Evolutionary conservation across 2,329 filamentous ascomycete genomes (phyloP).

Genomic region (Thermothelomyces thermophilus): DNA sequence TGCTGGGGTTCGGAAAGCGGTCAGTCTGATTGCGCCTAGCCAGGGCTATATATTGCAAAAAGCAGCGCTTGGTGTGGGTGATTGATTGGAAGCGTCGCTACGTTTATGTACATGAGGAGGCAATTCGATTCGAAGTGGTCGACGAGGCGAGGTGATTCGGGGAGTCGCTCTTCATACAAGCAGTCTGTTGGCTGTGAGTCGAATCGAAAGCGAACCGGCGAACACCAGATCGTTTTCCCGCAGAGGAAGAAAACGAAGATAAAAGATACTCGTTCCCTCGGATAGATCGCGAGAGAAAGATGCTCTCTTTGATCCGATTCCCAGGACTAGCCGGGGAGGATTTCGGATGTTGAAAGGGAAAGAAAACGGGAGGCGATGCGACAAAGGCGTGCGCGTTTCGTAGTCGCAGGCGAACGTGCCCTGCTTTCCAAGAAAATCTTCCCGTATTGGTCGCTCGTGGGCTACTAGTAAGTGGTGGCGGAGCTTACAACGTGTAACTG

Average conservation of each 20-base stretch:
- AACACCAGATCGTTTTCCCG: not conserved
- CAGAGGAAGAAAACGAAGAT: not conserved
- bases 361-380: not conserved
- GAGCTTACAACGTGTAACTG: no score
- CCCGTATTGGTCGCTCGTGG: not conserved
- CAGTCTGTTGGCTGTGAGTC: no score
- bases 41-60: constrained; percentile 7
- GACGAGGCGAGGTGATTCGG: not conserved
- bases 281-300: no score
- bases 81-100: not conserved
- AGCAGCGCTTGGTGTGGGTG: not conserved
- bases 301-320: not conserved
- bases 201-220: not conserved
- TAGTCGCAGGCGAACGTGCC: not conserved
- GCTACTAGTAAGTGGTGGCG: not conserved
- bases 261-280: no score
- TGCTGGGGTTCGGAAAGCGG: not conserved
- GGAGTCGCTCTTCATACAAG: not conserved
- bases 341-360: not conserved
- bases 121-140: not conserved
- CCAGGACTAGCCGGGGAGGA: not conserved
- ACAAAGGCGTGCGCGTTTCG: not conserved
- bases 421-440: not conserved
- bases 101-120: constrained; percentile 8
- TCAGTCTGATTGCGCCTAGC: not conserved